phyloP scores from a whole-genome alignment of 1,139 yeast species.

The Saccharomyces uvarum region DNA sequence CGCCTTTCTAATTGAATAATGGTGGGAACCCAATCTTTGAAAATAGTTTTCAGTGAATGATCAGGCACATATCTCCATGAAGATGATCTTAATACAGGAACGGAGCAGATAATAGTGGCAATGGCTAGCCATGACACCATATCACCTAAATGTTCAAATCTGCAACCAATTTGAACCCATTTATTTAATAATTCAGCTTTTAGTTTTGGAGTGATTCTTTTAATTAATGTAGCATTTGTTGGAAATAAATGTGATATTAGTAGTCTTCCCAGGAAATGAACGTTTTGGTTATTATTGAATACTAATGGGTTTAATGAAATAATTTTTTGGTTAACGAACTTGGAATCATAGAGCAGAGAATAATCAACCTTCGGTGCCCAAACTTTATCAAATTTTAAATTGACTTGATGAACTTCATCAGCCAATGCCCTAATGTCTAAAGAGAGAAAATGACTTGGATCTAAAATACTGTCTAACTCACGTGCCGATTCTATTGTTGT shows the following conservation, averaged over 20 bases:
- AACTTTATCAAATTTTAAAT: slow-evolving; percentile 44
- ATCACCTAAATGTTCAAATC: slow-evolving; percentile 74
- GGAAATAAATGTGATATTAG: slow-evolving; percentile 62
- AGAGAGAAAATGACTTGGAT: slow-evolving; percentile 32
- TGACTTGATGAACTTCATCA: slow-evolving; percentile 49
- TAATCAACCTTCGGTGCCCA: slow-evolving; percentile 75
- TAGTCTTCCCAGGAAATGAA: slow-evolving; percentile 71
- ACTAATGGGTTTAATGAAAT: slow-evolving; percentile 42
- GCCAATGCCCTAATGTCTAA: slow-evolving; percentile 47
- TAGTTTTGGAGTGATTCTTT: slow-evolving; percentile 26
- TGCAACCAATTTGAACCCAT: slow-evolving; percentile 83
- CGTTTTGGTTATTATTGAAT: slow-evolving; percentile 58
- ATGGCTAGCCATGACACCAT: slow-evolving; percentile 94
- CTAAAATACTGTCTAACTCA: background rate
- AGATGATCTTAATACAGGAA: slow-evolving; percentile 65
- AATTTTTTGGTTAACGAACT: slow-evolving; percentile 34
- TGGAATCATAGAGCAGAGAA: slow-evolving; percentile 44
- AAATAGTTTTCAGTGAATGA: slow-evolving; percentile 52
- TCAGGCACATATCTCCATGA: slow-evolving; percentile 72
- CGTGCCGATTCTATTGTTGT: slow-evolving; percentile 2
- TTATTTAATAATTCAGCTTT: slow-evolving; percentile 66
- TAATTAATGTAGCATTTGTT: slow-evolving; percentile 17
- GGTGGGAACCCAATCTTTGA: slow-evolving; percentile 90
- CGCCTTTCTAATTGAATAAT: slow-evolving; percentile 82
- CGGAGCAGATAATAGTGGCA: slow-evolving; percentile 74